phyloP scores from a whole-genome alignment of 1,139 yeast species.

The Insectozyma bohioensis region DNA sequence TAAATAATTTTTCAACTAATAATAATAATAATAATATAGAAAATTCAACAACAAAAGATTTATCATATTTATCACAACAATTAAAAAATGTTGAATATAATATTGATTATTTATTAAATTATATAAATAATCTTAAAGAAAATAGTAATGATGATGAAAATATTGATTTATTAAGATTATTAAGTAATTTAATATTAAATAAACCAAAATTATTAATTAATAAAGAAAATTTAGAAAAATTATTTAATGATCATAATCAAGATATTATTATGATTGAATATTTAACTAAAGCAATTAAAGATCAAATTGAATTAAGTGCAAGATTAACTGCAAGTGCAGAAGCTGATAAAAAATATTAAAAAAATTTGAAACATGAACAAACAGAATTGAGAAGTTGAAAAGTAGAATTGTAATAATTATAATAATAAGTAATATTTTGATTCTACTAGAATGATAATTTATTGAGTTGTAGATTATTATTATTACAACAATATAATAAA shows the following conservation, averaged over 20 bases:
- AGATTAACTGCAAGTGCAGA: slow-evolving; percentile 57
- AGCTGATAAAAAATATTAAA: slow-evolving; percentile 20
- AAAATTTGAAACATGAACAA: no score
- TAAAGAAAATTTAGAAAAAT: slow-evolving; percentile 54
- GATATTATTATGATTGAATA: slow-evolving; percentile 84
- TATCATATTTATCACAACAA: slow-evolving; percentile 50
- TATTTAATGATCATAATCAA: slow-evolving; percentile 73
- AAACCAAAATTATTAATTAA: slow-evolving; percentile 61
- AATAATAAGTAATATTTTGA: no score
- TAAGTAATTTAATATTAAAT: slow-evolving; percentile 61
- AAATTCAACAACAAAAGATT: slow-evolving; percentile 20
- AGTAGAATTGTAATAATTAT: no score
- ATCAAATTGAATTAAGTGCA: slow-evolving; percentile 79
- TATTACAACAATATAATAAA: neutral
- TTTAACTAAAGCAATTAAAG: slow-evolving; percentile 80
- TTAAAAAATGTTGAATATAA: slow-evolving; percentile 51
- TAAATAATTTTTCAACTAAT: slow-evolving; percentile 16
- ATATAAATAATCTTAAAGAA: slow-evolving; percentile 31
- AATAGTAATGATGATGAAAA: slow-evolving; percentile 45
- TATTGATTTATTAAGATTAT: slow-evolving; percentile 60
- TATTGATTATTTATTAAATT: slow-evolving; percentile 55
- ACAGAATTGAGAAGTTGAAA: no score
- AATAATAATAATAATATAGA: slow-evolving; percentile 1
- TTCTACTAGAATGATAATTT: no score
- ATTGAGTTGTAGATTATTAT: no score